Evolutionary conservation across 257 asterid species (phyloP).

Genomic region (Nicotiana obtusifolia): DNA sequence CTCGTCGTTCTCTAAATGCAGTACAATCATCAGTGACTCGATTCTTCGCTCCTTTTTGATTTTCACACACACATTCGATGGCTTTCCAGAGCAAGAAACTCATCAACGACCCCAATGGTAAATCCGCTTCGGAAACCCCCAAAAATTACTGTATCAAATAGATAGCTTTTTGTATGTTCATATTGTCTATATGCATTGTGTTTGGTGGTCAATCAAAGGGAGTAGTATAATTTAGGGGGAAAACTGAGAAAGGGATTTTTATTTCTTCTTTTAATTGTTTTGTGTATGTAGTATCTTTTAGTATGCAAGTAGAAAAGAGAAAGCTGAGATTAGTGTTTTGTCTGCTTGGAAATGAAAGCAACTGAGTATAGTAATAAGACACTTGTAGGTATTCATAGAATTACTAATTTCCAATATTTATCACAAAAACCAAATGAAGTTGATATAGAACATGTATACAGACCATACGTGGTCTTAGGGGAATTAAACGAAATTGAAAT

Average conservation of each 20-base stretch:
- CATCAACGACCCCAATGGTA: conserved; percentile 90
- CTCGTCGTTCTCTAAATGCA: neutral
- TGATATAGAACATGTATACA: too few relatives aligned
- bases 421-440: neutral
- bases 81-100: conserved; percentile 74
- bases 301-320: neutral
- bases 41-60: neutral
- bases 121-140: conserved; percentile 2
- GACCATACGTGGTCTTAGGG: too few relatives aligned
- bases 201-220: neutral
- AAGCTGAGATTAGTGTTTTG: neutral
- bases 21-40: neutral
- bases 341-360: neutral
- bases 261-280: neutral
- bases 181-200: conserved; percentile 5
- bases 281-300: neutral
- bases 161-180: neutral
- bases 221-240: too few relatives aligned
- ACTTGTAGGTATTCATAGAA: neutral
- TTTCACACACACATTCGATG: conserved; percentile 22
- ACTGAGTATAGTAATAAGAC: neutral
- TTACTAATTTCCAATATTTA: neutral
- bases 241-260: neutral
- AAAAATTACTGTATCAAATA: neutral
- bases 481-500: too few relatives aligned